Base-by-base conservation (phyloP, 2,329 filamentous ascomycete genomes). In the Colletotrichum orbiculare region DNA sequence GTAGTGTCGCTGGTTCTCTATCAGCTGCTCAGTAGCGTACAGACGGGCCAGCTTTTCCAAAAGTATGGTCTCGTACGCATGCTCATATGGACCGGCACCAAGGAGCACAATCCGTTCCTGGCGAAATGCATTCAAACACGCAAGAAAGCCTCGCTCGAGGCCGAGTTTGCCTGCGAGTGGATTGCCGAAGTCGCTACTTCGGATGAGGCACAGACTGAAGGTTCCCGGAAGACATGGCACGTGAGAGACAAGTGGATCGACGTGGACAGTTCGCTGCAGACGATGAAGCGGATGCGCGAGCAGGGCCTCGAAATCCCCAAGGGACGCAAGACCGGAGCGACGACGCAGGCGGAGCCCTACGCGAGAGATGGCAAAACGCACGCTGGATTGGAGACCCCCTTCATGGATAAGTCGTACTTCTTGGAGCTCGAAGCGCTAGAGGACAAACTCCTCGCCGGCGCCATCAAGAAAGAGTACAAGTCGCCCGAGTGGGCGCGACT, bases 11-110 rank as follows among this genome's bases (percentile, higher is more conserved):
- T 91, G 60, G 76, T 91, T 2, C 73, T 90, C 2, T 84, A 87
- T 72, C 88, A 91, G 72, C 84, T 92, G 62, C 80, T 89, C 69
- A 79, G 77, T 47, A 82, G 85, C 54, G 86, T 91, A 59, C 83
- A 87, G 66, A 79, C 82, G 2, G 82, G 87, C 54, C 76, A 81
- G 0, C 81, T 90, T 0, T 87, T 96, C 70, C 91, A 97, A 70
- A 81, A 82, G 35, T 94, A 93, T 73, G 95, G 95, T 3, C 85
- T 89, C 15, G 89, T 97, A 3, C 88, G 94, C 53, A 90, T 95
- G 81, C 83, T 98, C 1, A 74, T 94, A 43, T 94, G 94, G 89
- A 72, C 89, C 4, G 83, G 86, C 1, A 81, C 89, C 47, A 80
- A 85, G 0, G 90, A 93, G 60, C 87, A 87, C 68, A 71, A 76